Evolutionary conservation across 2,329 filamentous ascomycete genomes (phyloP).

Genomic region (Alternaria sp.): DNA sequence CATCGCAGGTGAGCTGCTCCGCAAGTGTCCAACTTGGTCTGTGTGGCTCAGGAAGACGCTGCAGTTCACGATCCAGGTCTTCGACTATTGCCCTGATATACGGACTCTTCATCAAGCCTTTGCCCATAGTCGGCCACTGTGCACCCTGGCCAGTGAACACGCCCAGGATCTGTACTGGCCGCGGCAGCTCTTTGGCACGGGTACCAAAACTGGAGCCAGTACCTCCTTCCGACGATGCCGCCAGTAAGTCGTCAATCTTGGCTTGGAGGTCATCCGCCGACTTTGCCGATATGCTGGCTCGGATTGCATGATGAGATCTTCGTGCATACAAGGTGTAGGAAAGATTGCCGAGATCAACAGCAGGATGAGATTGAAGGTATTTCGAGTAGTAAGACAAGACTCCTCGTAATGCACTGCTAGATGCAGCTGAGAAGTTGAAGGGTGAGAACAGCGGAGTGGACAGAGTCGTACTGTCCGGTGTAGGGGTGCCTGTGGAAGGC

Average conservation of each 20-base stretch:
- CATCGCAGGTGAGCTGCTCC: not conserved
- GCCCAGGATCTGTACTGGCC: not conserved
- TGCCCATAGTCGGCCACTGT: not conserved
- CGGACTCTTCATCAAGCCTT: not conserved
- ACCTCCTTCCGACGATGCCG: slow-evolving; percentile 13
- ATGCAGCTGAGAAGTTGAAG: not conserved
- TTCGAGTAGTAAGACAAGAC: not conserved
- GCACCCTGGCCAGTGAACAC: slow-evolving; percentile 11
- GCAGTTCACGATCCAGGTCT: not conserved
- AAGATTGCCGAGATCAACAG: not conserved
- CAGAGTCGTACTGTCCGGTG: not conserved
- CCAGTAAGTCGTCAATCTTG: not conserved
- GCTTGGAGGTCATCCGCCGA: not conserved
- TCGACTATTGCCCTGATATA: not conserved
- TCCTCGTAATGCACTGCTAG: not conserved
- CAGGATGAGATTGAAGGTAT: not conserved
- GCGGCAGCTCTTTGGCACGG: not conserved
- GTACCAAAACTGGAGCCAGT: not conserved
- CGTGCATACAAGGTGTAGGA: not conserved
- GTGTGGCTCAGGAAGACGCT: not conserved
- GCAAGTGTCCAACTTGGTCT: not conserved
- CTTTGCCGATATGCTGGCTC: not conserved
- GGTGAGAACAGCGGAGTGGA: not conserved
- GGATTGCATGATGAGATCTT: not conserved
- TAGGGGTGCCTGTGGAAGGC: not conserved